Evolutionary conservation across 805 yeast genomes (phyloP), one percentile per base, ranked within the genome.

Genomic region (Candida pseudoglaebosa): DNA sequence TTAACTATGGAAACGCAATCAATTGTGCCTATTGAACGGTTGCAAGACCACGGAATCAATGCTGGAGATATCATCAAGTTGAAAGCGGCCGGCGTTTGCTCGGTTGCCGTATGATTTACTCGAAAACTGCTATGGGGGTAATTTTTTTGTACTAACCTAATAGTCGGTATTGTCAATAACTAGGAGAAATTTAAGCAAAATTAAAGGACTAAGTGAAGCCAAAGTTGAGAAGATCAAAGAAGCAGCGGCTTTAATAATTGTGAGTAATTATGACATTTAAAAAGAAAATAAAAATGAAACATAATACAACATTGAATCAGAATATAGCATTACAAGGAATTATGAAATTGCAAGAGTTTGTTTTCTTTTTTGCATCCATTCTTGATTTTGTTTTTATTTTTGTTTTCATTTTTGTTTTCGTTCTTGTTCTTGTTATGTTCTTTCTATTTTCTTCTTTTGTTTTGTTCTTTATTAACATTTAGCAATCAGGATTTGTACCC

Each of bases 151-250:
- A 41, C 42, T 38, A 43, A 38, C 42, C 34, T 24, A 20, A 10
- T 24, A 46, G 50, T 41, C 50, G 10, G 50, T 42, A 4, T 36
- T 46, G 16, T 44, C 50, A 13, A 42, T 34, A 7, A 46, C 50
- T 6, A 42, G 42, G 13, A 36, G 50, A 24, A 46, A 44, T 20
- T 32, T 46, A 40, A 37, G 41, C 24, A 46, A 46, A 37, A 44
- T 46, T 14, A 46, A 46, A 37, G 50, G 50, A 2, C 30, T 46
- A n/a, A 46, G 50, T 38, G 50, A 46, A 22, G 40, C 38, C 1
- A 46, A 46, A 32, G 50, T 44, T 10, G 50, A 46, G 17, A 46
- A 46, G 28, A 46, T 46, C 22, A 46, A 46, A 24, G 50, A 46
- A 22, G 50, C 50, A 14, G 48, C 50, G 7, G 39, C 46, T 2